Evolutionary conservation across 1,139 yeast species (phyloP), one percentile per base, ranked within the genome.

Genomic region (Geotrichum phurueaensis): DNA sequence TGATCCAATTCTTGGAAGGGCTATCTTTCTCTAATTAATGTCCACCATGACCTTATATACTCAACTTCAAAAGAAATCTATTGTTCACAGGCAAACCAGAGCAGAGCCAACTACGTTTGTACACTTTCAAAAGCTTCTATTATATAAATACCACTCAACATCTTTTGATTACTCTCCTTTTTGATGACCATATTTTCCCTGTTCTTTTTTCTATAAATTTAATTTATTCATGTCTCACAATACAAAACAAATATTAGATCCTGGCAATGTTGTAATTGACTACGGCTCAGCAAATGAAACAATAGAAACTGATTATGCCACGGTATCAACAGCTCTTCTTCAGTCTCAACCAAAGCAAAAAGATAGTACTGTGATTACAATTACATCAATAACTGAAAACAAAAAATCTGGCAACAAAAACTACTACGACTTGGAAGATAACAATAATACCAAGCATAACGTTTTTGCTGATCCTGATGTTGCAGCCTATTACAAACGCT

Each of bases 401-500:
- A 13, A 48, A 22, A 15, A 39, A 4, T 2, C 9, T n/a, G 10
- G 20, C 47, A 39, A 22, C 20, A 39, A n/a, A 39, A 39, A 9
- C 47, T 39, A n/a, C 9, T 39, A n/a, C n/a, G 47, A 39, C 20
- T 15, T 39, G 5, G 47, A 39, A 39, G 18, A 39, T 39, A 18
- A 39, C 20, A 39, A 39, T 39, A 39, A n/a, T 7, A 39, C 20
- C 22, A 23, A 53, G 25, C 25, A 29, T 27, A 29, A 55, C 47
- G 22, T 69, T 18, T 74, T 69, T 58, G 64, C 64, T 36, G 81
- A 82, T 63, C 79, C 81, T 0, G 66, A 67, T 6, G 75, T 78
- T 7, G 82, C 79, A 0, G 74, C 75, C 43, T 72, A 76, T 65
- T 81, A 78, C 65, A 63, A 73, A 3, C 65, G 71, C 0, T 56